A percentile compares a stretch with the other conserved stretches of the same genome.
phyloP scores from a whole-genome alignment of 257 asterid species.

The Solanum verrucosum region DNA sequence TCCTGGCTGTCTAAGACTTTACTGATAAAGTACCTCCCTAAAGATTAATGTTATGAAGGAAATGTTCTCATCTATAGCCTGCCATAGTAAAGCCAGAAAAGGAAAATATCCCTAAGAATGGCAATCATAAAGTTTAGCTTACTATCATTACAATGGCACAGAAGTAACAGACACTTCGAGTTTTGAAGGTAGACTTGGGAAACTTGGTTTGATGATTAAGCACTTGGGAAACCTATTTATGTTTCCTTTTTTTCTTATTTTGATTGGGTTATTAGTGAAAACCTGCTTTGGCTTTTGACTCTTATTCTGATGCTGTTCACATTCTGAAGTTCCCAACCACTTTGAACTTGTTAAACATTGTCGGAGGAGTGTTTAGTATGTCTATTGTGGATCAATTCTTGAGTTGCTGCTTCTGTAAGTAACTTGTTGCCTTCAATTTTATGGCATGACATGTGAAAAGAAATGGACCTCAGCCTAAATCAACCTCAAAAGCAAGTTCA shows the following conservation, averaged over 20 bases:
- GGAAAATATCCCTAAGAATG: neutral
- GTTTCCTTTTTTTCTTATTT: neutral
- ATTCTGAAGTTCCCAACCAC: neutral
- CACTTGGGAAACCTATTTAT: neutral
- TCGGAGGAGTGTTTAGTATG: neutral
- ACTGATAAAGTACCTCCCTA: neutral
- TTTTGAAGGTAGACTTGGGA: neutral
- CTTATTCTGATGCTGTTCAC: neutral
- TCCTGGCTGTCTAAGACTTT: neutral
- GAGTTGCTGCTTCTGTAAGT: neutral
- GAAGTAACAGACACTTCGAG: neutral
- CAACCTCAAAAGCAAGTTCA: neutral
- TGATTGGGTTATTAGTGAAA: neutral
- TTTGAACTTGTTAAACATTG: neutral
- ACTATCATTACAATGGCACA: neutral
- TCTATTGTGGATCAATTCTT: neutral
- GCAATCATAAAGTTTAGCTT: neutral
- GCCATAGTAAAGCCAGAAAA: neutral
- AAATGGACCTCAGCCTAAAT: neutral
- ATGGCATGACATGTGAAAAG: neutral
- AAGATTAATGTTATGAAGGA: neutral
- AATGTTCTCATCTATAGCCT: neutral
- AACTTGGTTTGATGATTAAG: neutral
- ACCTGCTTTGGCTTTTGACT: neutral
- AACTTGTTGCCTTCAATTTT: neutral